Conservation (phyloP, 257 asterid species). For the Jacaranda copaia region DNA sequence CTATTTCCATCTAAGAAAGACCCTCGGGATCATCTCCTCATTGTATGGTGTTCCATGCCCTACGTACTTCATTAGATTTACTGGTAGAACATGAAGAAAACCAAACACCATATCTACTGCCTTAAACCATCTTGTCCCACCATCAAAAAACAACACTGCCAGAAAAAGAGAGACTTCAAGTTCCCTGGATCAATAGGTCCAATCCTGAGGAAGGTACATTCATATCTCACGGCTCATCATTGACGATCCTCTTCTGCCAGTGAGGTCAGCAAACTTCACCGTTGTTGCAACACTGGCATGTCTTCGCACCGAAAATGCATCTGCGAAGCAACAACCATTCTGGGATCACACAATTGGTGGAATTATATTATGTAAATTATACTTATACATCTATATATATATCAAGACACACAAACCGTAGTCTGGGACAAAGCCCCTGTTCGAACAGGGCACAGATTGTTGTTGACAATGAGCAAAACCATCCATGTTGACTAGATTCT, state of each 20-base stretch:
- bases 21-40: constrained; percentile 5
- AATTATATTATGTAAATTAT: too few relatives aligned
- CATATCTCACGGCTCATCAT: constrained; percentile 33
- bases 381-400: too few relatives aligned
- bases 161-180: too few relatives aligned
- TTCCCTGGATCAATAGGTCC: constrained; percentile 37
- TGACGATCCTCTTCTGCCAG: constrained; percentile 3
- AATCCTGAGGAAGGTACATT: constrained; percentile 40
- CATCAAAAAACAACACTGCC: constrained; percentile 1
- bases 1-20: not conserved
- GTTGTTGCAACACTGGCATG: constrained; percentile 51
- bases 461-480: constrained; percentile 31
- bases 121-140: constrained; percentile 28
- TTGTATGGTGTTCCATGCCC: constrained; percentile 26
- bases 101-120: constrained; percentile 26
- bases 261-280: constrained; percentile 4
- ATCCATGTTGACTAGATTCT: constrained; percentile 1
- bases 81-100: constrained; percentile 17
- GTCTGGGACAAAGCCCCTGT: constrained; percentile 33
- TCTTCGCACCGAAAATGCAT: constrained; percentile 46
- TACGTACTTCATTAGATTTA: constrained; percentile 41
- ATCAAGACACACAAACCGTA: constrained; percentile 42
- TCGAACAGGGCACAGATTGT: constrained; percentile 32
- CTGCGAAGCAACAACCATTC: not conserved
- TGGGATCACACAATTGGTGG: too few relatives aligned